These are phyloP conservation scores for Globisporangium splendens DNA, from an alignment of 352 stramenopile genomes.

Conservation along the genomic window DNA sequence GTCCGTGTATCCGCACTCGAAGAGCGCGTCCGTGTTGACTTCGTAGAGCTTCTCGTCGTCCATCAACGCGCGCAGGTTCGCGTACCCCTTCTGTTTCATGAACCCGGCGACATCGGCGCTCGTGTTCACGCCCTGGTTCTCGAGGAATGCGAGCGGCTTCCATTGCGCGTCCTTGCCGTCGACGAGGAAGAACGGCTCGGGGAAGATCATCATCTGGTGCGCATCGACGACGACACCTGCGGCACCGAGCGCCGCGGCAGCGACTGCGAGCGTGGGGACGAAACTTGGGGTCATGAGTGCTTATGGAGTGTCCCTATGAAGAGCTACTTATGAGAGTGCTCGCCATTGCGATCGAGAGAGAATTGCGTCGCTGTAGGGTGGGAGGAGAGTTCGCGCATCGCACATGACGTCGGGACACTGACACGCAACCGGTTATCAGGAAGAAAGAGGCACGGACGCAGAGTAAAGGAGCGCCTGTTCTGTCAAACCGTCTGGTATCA, in stretches of 20 bases:
- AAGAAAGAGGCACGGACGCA: no score
- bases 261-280: conserved; percentile 4
- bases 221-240: conserved; percentile 10
- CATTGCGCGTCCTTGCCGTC: conserved; percentile 28
- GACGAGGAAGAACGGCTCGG: conserved; percentile 51
- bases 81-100: conserved; percentile 37
- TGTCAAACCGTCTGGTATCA: no score
- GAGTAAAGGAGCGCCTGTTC: no score
- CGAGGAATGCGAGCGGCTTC: conserved; percentile 41
- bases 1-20: conserved; percentile 53
- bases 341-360: no score
- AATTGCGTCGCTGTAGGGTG: no score
- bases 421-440: no score
- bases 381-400: no score
- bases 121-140: conserved; percentile 48
- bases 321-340: background rate
- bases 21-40: conserved; percentile 45
- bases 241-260: conserved; percentile 4
- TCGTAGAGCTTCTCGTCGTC: conserved; percentile 50
- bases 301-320: no score
- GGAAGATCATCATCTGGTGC: conserved; percentile 42
- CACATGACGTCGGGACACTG: no score
- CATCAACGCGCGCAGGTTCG: conserved; percentile 43
- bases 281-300: background rate
- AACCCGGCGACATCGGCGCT: conserved; percentile 39